A percentile compares a stretch with the other conserved stretches of the same genome.
phyloP scores from a whole-genome alignment of 768 basidiomycete genomes.

The Pulveroboletus sp. region DNA sequence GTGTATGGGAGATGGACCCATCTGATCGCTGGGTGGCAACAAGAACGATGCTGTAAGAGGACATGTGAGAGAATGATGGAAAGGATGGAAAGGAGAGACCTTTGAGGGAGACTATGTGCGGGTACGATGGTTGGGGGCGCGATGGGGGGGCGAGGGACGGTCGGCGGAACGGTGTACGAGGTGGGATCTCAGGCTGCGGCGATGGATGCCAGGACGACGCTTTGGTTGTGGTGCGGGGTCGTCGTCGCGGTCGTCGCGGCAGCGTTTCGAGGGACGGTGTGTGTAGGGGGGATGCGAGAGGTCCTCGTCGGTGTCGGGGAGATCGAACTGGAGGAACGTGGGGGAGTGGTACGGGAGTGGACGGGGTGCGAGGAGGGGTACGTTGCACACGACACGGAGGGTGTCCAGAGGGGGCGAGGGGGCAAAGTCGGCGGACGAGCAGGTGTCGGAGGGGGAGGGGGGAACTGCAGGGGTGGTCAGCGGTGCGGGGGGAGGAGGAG shows the following conservation, averaged over 20 bases:
- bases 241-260: constrained; percentile 46
- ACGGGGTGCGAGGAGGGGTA: constrained; percentile 65
- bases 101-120: constrained; percentile 9
- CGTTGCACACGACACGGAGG: constrained; percentile 57
- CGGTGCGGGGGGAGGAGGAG: not conserved
- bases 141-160: constrained; percentile 4
- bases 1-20: constrained; percentile 10
- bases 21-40: constrained; percentile 10
- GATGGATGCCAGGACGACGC: constrained; percentile 21
- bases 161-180: constrained; percentile 9
- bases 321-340: constrained; percentile 64
- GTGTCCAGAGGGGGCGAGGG: constrained; percentile 27
- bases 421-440: constrained; percentile 25
- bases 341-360: constrained; percentile 71
- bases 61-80: constrained; percentile 15
- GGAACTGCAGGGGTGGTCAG: constrained; percentile 30
- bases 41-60: constrained; percentile 8
- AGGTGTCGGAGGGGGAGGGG: constrained; percentile 44
- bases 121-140: constrained; percentile 19
- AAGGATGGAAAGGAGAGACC: constrained; percentile 1
- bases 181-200: constrained; percentile 15
- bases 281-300: constrained; percentile 69
- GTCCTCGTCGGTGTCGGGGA: constrained; percentile 67
- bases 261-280: constrained; percentile 52
- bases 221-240: constrained; percentile 20